phyloP scores from a whole-genome alignment of 345 rosid genomes.

The Eucalyptus marginata region DNA sequence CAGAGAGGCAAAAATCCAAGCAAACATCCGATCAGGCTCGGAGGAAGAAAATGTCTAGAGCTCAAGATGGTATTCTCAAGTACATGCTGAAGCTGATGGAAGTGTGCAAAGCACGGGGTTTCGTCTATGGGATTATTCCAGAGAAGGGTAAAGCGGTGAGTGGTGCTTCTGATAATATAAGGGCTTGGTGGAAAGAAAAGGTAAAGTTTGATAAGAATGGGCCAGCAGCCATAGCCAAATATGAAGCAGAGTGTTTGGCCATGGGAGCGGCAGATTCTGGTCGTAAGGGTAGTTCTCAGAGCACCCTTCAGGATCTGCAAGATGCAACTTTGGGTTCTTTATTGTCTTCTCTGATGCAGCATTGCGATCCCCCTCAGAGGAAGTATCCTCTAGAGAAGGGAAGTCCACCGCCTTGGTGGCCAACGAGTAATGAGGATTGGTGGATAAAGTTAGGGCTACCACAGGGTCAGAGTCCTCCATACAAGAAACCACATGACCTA shows the following conservation, averaged over 20 bases:
- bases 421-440: constrained; percentile 90
- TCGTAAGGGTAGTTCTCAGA: constrained; percentile 45
- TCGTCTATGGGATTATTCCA: constrained; percentile 93
- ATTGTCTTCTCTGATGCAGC: constrained; percentile 95
- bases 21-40: constrained; percentile 83
- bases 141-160: constrained; percentile 95
- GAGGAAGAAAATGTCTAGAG: constrained; percentile 99
- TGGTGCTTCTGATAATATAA: constrained; percentile 84
- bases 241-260: constrained; percentile 71
- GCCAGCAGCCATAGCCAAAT: constrained; percentile 80
- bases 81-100: constrained; percentile 98
- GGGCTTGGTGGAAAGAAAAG: constrained; percentile 99
- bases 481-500: constrained; percentile 93
- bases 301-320: constrained; percentile 80
- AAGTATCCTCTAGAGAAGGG: constrained; percentile 90
- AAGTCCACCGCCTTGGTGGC: constrained; percentile 99
- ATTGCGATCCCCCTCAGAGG: constrained; percentile 97
- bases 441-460: constrained; percentile 68
- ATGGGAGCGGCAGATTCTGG: constrained; percentile 44
- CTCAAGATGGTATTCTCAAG: constrained; percentile 97
- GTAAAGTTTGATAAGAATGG: constrained; percentile 97
- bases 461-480: constrained; percentile 65
- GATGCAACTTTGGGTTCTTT: constrained; percentile 98
- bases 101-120: constrained; percentile 93
- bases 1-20: constrained; percentile 64